Percentiles rank a stretch among this genome's conserved stretches.
These are phyloP conservation scores for Tuber microsphaerosporum DNA, from an alignment of 495 filamentous ascomycete species.

Conservation along the genomic window DNA sequence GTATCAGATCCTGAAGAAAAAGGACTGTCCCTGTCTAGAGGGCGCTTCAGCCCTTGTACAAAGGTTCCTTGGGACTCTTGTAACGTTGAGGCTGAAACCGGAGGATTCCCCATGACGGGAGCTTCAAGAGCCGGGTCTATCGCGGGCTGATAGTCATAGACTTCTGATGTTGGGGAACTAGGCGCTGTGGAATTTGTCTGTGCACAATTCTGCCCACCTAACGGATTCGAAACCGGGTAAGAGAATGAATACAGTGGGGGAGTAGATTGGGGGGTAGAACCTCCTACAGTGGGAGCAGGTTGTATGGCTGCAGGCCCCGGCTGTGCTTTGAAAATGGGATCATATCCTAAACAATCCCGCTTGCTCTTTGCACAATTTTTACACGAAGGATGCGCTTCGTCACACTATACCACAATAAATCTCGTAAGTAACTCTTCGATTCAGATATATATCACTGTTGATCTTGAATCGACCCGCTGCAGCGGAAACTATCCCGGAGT, in stretches of 20 bases:
- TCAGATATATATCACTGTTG: constrained; percentile 40
- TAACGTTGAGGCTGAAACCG: constrained; percentile 26
- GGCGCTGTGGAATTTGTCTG: constrained; percentile 31
- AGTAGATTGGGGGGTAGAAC: constrained; percentile 34
- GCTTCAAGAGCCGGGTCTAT: constrained; percentile 70
- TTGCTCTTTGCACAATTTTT: constrained; percentile 98
- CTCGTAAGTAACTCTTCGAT: constrained; percentile 42
- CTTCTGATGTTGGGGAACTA: constrained; percentile 39
- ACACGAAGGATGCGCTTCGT: constrained; percentile 90
- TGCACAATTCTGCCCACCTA: constrained; percentile 41
- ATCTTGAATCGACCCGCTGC: constrained; percentile 22
- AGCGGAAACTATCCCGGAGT: constrained; percentile 43
- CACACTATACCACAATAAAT: constrained; percentile 59
- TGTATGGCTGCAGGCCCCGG: constrained; percentile 71
- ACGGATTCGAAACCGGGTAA: constrained; percentile 46
- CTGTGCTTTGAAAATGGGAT: constrained; percentile 92
- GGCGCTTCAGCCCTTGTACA: constrained; percentile 38
- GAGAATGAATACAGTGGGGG: constrained; percentile 35
- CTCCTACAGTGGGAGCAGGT: constrained; percentile 50
- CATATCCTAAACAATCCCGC: constrained; percentile 93
- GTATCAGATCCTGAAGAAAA: constrained; percentile 40
- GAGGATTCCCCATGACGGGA: constrained; percentile 32
- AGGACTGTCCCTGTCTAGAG: constrained; percentile 35
- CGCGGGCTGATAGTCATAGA: constrained; percentile 60
- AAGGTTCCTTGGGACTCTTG: constrained; percentile 33